A percentile compares a stretch with the other conserved stretches of the same genome.
phyloP scores from a whole-genome alignment of 495 filamentous ascomycete species.

The Tuber indicum region DNA sequence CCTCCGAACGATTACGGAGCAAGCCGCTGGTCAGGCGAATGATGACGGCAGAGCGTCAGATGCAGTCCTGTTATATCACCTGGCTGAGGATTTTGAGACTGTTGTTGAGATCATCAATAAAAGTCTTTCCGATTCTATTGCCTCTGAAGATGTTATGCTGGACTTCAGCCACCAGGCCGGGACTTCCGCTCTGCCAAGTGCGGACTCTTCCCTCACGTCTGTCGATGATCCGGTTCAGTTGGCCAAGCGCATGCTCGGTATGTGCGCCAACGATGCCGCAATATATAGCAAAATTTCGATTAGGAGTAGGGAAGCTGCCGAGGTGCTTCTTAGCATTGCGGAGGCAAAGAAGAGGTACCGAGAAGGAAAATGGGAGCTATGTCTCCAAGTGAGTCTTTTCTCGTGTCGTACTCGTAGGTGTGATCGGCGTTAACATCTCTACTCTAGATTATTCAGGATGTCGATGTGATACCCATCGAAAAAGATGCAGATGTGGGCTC shows the following conservation, averaged over 20 bases:
- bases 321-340: slow-evolving; percentile 67
- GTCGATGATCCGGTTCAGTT: slow-evolving; percentile 79
- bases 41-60: slow-evolving; percentile 89
- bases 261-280: slow-evolving; percentile 53
- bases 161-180: neutral
- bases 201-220: slow-evolving; percentile 53
- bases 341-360: slow-evolving; percentile 67
- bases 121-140: slow-evolving; percentile 76
- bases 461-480: slow-evolving; percentile 71
- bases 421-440: slow-evolving; percentile 12
- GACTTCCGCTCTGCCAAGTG: slow-evolving; percentile 5
- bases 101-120: slow-evolving; percentile 84
- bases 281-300: slow-evolving; percentile 36
- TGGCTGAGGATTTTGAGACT: slow-evolving; percentile 88
- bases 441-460: slow-evolving; percentile 59
- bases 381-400: slow-evolving; percentile 66
- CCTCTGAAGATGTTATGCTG: slow-evolving; percentile 29
- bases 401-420: neutral
- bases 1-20: slow-evolving; percentile 74
- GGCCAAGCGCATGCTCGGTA: slow-evolving; percentile 67
- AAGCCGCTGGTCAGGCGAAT: slow-evolving; percentile 84
- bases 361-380: slow-evolving; percentile 63
- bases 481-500: slow-evolving; percentile 60
- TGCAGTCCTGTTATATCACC: slow-evolving; percentile 86
- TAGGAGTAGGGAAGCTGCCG: slow-evolving; percentile 62